Conservation (phyloP, 257 asterid genomes). For the Solanum bulbocastanum region DNA sequence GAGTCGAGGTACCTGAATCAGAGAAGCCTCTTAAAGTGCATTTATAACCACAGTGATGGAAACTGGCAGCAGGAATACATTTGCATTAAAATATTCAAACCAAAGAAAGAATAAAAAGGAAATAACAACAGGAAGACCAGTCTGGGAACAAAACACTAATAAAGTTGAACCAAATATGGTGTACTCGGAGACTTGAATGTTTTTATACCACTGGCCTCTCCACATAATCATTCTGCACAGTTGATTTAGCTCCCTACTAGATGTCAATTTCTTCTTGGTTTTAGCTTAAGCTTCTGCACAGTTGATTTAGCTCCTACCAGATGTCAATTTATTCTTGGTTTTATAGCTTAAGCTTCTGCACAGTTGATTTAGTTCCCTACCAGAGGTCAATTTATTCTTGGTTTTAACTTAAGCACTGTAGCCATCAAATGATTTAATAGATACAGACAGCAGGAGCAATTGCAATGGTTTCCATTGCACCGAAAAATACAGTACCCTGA, state of each 20-base stretch:
- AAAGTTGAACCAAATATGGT: not conserved
- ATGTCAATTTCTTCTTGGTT: not conserved
- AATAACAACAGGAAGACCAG: not conserved
- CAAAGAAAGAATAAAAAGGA: not conserved
- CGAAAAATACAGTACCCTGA: not conserved
- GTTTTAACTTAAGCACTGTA: not conserved
- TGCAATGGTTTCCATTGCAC: not conserved
- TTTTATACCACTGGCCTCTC: not conserved
- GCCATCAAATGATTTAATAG: not conserved
- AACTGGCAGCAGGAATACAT: not conserved
- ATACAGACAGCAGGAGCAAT: not conserved
- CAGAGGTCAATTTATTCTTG: not conserved
- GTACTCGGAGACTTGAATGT: not conserved
- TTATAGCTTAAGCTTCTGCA: not conserved
- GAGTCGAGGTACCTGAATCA: slow-evolving; percentile 71
- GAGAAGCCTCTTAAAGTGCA: not conserved
- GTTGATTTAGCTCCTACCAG: not conserved
- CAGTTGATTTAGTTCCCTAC: not conserved
- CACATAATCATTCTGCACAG: not conserved
- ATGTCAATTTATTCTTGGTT: not conserved
- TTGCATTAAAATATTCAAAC: not conserved
- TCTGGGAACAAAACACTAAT: not conserved
- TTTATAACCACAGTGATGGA: not conserved
- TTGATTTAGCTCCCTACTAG: not conserved
- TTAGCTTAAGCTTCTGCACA: not conserved